phyloP scores from a whole-genome alignment of 306 rosid genomes.

The Canavalia gladiata region DNA sequence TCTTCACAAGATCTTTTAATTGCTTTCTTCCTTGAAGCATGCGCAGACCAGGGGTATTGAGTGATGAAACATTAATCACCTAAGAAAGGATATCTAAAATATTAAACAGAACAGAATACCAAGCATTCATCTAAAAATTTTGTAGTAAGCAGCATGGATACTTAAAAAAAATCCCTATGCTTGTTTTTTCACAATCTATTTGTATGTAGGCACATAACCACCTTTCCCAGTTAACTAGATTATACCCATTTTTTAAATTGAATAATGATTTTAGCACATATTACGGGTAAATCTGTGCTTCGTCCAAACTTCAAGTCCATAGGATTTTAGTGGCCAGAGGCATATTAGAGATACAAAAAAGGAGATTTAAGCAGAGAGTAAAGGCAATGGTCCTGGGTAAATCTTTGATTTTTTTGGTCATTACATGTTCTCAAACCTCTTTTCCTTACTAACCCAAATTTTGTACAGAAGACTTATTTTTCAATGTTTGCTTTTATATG shows the following conservation, averaged over 20 bases:
- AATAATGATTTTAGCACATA: slow-evolving; percentile 6
- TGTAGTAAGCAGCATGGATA: slow-evolving; percentile 10
- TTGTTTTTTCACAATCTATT: background rate
- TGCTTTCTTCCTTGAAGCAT: slow-evolving; percentile 99
- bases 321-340: slow-evolving; percentile 16
- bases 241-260: background rate
- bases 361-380: slow-evolving; percentile 7
- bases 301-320: background rate
- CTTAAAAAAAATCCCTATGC: background rate
- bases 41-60: slow-evolving; percentile 98
- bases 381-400: slow-evolving; percentile 17
- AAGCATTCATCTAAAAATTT: slow-evolving; percentile 27
- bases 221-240: background rate
- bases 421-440: background rate
- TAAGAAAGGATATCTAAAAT: slow-evolving; percentile 44
- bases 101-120: slow-evolving; percentile 19
- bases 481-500: slow-evolving; percentile 3
- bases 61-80: slow-evolving; percentile 99
- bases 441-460: background rate
- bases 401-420: slow-evolving; percentile 5
- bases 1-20: slow-evolving; percentile 91
- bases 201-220: background rate
- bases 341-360: background rate
- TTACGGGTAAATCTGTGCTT: background rate
- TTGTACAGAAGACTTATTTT: background rate